Evolutionary conservation across 2,329 filamentous ascomycete genomes (phyloP).

Genomic region (Fonsecaea nubica): DNA sequence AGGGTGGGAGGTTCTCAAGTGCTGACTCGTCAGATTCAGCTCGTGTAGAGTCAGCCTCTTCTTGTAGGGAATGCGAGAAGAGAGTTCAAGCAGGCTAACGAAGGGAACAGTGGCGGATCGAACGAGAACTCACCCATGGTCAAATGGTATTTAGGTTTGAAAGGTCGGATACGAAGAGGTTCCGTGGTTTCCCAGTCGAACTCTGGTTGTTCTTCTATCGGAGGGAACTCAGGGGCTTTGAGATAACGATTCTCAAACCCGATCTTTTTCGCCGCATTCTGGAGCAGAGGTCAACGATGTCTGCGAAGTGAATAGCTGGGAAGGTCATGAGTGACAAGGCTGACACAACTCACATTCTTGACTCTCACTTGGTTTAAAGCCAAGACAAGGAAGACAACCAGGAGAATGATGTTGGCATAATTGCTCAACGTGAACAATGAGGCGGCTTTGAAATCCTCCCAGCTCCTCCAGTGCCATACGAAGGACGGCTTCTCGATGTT

Average conservation of each 20-base stretch:
- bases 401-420: constrained; percentile 36
- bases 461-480: constrained; percentile 35
- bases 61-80: constrained; percentile 18
- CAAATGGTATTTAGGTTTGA: constrained; percentile 67
- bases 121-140: constrained; percentile 62
- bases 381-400: constrained; percentile 29
- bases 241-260: constrained; percentile 35
- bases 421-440: constrained; percentile 35
- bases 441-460: constrained; percentile 33
- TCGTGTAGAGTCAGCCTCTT: constrained; percentile 34
- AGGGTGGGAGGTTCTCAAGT: constrained; percentile 59
- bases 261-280: constrained; percentile 30
- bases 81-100: neutral
- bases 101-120: neutral
- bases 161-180: constrained; percentile 62
- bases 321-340: neutral
- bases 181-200: constrained; percentile 60
- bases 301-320: neutral
- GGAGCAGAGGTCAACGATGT: neutral
- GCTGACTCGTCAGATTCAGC: constrained; percentile 47
- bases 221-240: constrained; percentile 40
- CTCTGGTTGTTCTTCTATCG: constrained; percentile 51
- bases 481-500: constrained; percentile 42
- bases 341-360: constrained; percentile 23
- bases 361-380: constrained; percentile 30